Percentiles rank a stretch among this genome's conserved stretches.
Conservation (phyloP, 1,284 basidiomycete species). For the Tetrapyrgos nigripes region DNA sequence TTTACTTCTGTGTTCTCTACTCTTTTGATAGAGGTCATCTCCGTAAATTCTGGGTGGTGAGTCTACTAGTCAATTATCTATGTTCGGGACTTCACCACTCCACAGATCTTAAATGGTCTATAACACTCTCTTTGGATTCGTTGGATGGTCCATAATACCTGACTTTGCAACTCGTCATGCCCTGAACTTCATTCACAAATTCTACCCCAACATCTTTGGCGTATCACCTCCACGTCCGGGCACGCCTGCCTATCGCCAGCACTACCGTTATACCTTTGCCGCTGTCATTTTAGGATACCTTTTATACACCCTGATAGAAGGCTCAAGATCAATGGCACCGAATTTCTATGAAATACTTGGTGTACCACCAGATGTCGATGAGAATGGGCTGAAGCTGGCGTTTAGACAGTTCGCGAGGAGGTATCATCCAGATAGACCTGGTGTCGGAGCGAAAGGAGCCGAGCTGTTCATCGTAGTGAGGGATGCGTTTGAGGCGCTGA, state of each 20-base stretch:
- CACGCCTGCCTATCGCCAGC: constrained; percentile 52
- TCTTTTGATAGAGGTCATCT: too few relatives aligned
- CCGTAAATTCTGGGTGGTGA: too few relatives aligned
- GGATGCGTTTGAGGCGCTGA: constrained; percentile 82
- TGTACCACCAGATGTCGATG: constrained; percentile 66
- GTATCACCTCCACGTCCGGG: constrained; percentile 46
- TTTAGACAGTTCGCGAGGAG: constrained; percentile 78
- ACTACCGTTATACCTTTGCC: constrained; percentile 71
- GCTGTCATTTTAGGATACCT: constrained; percentile 75
- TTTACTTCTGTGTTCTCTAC: too few relatives aligned
- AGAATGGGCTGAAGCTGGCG: constrained; percentile 69
- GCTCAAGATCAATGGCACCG: constrained; percentile 57
- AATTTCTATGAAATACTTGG: constrained; percentile 83
- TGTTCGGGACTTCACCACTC: too few relatives aligned
- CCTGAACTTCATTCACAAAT: constrained; percentile 46
- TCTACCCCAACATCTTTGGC: constrained; percentile 34
- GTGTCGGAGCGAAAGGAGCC: constrained; percentile 66
- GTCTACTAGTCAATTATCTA: too few relatives aligned
- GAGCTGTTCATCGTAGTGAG: constrained; percentile 76
- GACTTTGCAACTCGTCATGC: constrained; percentile 47
- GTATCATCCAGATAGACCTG: constrained; percentile 79
- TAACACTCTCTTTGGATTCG: constrained; percentile 36
- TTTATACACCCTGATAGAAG: constrained; percentile 65
- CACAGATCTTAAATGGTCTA: constrained; percentile 24
- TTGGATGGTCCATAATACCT: constrained; percentile 52